These are phyloP conservation scores for Fusarium verticillioides DNA, from an alignment of 2,329 filamentous ascomycete species.

Conservation along the genomic window DNA sequence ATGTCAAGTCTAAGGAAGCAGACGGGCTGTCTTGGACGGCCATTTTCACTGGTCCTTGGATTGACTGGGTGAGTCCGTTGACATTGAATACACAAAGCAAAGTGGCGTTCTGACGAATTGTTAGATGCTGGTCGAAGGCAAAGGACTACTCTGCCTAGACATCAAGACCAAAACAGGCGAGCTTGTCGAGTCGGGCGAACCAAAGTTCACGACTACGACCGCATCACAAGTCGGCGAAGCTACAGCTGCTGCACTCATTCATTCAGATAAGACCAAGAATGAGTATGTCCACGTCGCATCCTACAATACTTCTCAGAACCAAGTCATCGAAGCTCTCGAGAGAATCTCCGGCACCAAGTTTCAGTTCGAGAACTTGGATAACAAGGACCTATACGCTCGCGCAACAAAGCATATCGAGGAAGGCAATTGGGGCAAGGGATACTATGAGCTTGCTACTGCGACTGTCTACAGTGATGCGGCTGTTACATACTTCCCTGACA, in stretches of 20 bases:
- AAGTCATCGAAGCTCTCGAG: slow-evolving; percentile 1
- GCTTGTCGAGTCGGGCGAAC: neutral
- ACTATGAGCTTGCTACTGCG: slow-evolving; percentile 12
- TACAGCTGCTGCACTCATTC: neutral
- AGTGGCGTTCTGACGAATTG: rapidly evolving
- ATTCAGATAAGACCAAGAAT: neutral
- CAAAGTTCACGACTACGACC: slow-evolving; percentile 9
- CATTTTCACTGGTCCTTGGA: slow-evolving; percentile 3
- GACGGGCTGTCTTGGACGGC: neutral
- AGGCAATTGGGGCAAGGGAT: slow-evolving; percentile 1
- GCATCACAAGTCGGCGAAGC: slow-evolving; percentile 8
- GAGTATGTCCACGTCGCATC: slow-evolving; percentile 1
- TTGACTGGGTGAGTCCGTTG: neutral
- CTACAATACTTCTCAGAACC: neutral
- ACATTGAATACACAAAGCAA: rapidly evolving
- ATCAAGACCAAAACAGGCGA: neutral
- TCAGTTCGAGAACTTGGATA: neutral
- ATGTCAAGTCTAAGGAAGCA: neutral
- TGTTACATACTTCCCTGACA: slow-evolving; percentile 9
- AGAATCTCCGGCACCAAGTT: neutral
- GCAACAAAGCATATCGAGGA: neutral
- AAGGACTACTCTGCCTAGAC: neutral
- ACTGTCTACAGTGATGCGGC: neutral
- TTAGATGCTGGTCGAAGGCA: slow-evolving; percentile 2
- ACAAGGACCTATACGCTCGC: slow-evolving; percentile 1